Percentiles rank a stretch among this genome's conserved stretches.
Conservation (phyloP, 306 rosid species). For the Sesbania bispinosa region DNA sequence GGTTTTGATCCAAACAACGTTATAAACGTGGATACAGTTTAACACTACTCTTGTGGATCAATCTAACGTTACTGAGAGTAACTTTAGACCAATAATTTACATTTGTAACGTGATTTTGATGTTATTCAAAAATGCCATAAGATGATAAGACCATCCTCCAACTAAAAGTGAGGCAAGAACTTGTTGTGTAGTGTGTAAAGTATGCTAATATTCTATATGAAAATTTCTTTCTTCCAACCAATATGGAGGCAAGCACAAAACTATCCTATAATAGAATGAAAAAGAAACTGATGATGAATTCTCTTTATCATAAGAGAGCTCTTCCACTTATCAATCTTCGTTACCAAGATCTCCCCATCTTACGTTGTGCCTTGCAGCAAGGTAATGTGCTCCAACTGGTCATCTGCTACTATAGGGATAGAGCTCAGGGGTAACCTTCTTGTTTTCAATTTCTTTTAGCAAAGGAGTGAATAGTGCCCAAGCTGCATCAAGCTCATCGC, state of each 20-base stretch:
- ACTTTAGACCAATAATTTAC: too few relatives aligned
- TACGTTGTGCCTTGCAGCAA: conserved; percentile 82
- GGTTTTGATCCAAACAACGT: too few relatives aligned
- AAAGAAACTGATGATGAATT: background rate
- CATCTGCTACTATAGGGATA: conserved; percentile 95
- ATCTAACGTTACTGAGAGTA: too few relatives aligned
- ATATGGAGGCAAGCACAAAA: background rate
- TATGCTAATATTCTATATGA: background rate
- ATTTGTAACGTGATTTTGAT: too few relatives aligned
- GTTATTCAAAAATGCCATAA: too few relatives aligned
- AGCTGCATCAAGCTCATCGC: conserved; percentile 96
- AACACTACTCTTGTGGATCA: too few relatives aligned
- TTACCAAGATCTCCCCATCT: conserved; percentile 83
- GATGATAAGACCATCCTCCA: background rate
- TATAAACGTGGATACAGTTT: too few relatives aligned
- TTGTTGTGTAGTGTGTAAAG: background rate
- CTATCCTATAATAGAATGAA: background rate
- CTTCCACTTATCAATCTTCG: conserved; percentile 39
- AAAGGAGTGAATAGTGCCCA: conserved; percentile 90
- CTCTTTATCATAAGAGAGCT: background rate
- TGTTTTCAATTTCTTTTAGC: conserved; percentile 81
- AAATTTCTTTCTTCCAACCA: background rate
- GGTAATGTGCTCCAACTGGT: conserved; percentile 93
- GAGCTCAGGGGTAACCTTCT: conserved; percentile 88
- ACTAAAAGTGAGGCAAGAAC: background rate